Evolutionary conservation across 2,329 filamentous ascomycete genomes (phyloP), one percentile per base, ranked within the genome.

Genomic region (Pseudocercospora macadamiae): DNA sequence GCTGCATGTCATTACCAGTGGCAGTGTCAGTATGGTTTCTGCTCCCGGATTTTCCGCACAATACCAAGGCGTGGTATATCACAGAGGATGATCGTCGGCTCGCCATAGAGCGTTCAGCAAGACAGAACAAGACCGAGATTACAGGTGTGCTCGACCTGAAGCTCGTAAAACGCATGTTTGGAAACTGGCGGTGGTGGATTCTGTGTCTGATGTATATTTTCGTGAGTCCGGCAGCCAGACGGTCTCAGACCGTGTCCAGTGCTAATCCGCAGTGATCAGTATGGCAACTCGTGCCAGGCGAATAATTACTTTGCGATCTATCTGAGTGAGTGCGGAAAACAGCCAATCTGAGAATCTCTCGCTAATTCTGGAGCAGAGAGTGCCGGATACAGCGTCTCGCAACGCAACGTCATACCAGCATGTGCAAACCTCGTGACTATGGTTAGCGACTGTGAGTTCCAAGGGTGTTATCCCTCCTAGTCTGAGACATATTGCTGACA

Each of bases 381-480:
- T 44, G 53, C 52, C 32, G 61, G 61, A 36, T 60, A 60, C 57
- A 60, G 54, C 45, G 61, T 63, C 19, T 55, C 57, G 2, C 51
- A 63, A 25, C 51, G 51, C 21, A 63, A 63, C 30, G 48, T 55
- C 9, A 39, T 63, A 1, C 61, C 61, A 7, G 54, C 61, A 3
- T 55, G 59, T n/a, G 57, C 61, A 2, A 63, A 60, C 39, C 39
- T 63, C 3, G 54, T 60, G 26, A 57, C 57, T 2, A 47, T 60
- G 32, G 34, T 58, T 16, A 55, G 57, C 32, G 57, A 55, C 34
- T 44, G n/a, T n/a, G n/a, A n/a, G n/a, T n/a, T n/a, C n/a, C n/a
- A n/a, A n/a, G n/a, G n/a, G n/a, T n/a, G n/a, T n/a, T n/a, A n/a
- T n/a, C n/a, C n/a, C n/a, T n/a, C n/a, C n/a, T n/a, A n/a, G n/a